A percentile compares a stretch with the other conserved stretches of the same genome.
Evolutionary conservation across 192 early-diverging fungal genomes (phyloP).

Genomic region (Coemansia sp.): DNA sequence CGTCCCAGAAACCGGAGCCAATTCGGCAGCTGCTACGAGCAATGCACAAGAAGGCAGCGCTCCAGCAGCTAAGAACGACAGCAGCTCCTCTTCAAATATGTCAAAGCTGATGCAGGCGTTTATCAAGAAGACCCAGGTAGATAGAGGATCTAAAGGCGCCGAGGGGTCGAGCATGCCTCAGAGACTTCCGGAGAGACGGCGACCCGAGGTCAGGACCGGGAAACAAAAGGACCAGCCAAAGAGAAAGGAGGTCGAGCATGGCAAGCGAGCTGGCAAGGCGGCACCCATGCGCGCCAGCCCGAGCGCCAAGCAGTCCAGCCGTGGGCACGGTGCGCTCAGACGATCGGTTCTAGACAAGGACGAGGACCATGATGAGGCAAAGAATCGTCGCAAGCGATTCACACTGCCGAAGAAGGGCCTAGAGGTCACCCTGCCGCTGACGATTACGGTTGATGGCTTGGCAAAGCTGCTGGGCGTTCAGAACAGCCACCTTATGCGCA

Average conservation of each 20-base stretch:
- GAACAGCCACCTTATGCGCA: slow-evolving; percentile 67
- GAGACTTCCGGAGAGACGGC: slow-evolving; percentile 5
- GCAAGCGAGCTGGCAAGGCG: neutral
- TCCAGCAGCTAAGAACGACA: neutral
- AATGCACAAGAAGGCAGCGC: neutral
- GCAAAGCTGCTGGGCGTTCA: slow-evolving; percentile 73
- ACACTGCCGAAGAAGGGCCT: slow-evolving; percentile 34
- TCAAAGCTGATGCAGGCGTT: neutral
- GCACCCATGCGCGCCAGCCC: neutral
- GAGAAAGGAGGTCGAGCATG: neutral
- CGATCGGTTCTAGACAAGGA: slow-evolving; percentile 11
- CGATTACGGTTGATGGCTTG: slow-evolving; percentile 79
- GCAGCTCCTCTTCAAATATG: neutral
- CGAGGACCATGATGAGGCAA: neutral
- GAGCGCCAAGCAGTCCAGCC: neutral
- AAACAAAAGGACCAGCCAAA: neutral
- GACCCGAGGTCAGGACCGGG: neutral
- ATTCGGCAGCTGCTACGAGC: neutral
- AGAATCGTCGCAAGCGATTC: slow-evolving; percentile 22
- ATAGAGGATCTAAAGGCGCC: neutral
- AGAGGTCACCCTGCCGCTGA: slow-evolving; percentile 77
- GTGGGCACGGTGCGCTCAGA: slow-evolving; percentile 5
- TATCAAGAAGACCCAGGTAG: neutral
- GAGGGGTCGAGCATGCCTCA: neutral
- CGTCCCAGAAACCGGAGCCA: neutral